A percentile compares a stretch with the other conserved stretches of the same genome.
phyloP scores from a whole-genome alignment of 345 rosid species.

The Gossypium raimondii region DNA sequence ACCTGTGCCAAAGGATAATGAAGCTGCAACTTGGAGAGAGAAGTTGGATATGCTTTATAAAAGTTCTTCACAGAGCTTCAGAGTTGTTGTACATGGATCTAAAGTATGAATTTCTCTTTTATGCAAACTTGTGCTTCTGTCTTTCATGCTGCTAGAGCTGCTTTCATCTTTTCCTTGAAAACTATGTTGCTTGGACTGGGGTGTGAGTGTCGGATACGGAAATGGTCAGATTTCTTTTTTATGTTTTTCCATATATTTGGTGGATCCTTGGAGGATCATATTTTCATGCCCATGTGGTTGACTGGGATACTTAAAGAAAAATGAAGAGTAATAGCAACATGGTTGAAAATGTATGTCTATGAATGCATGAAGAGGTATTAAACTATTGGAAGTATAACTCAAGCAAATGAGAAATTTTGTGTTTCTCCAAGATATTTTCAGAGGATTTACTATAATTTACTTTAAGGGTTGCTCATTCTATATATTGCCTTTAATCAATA shows the following conservation, averaged over 20 bases:
- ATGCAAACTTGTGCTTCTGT: constrained; percentile 6
- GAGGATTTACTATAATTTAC: background rate
- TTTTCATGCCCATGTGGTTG: background rate
- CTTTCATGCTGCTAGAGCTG: background rate
- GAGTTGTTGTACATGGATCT: constrained; percentile 99
- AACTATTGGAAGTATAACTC: background rate
- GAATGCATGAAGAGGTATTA: background rate
- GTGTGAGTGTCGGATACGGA: background rate
- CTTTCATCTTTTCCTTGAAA: constrained; percentile 15
- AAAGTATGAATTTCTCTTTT: constrained; percentile 50
- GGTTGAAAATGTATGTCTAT: background rate
- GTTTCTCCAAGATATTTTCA: background rate
- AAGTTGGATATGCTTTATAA: constrained; percentile 94
- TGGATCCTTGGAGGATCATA: background rate
- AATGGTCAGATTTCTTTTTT: background rate
- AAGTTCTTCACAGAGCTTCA: constrained; percentile 97
- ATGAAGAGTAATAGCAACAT: background rate
- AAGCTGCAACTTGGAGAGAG: constrained; percentile 99
- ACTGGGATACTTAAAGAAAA: background rate
- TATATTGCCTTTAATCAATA: constrained; percentile 2
- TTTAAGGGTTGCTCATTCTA: constrained; percentile 6
- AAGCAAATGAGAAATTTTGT: constrained; percentile 1
- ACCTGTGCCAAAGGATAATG: constrained; percentile 88
- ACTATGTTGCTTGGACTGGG: background rate
- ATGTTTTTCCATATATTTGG: background rate